Percentiles rank a stretch among this genome's conserved stretches.
Evolutionary conservation across 352 stramenopile genomes (phyloP).

Genomic region (Globisporangium sylvaticum): DNA sequence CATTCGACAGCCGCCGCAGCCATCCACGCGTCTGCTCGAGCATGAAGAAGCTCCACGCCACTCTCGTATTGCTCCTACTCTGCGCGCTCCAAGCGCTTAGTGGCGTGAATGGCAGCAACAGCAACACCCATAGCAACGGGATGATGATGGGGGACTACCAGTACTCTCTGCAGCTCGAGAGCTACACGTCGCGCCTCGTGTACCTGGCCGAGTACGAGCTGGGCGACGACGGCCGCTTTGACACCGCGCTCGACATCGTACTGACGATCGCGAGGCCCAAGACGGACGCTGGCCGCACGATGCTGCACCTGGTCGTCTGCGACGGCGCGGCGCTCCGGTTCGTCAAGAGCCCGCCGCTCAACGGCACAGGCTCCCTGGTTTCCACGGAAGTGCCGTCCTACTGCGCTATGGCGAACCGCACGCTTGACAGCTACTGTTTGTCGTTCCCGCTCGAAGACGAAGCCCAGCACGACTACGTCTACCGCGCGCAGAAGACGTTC

Average conservation of each 20-base stretch:
- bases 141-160: constrained; percentile 26
- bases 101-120: neutral
- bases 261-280: constrained; percentile 29
- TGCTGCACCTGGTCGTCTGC: constrained; percentile 52
- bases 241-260: constrained; percentile 39
- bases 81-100: neutral
- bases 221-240: constrained; percentile 31
- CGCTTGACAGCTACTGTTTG: constrained; percentile 42
- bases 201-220: constrained; percentile 41
- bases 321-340: constrained; percentile 18
- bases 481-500: constrained; percentile 33
- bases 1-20: neutral
- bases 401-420: constrained; percentile 52
- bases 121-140: neutral
- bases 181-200: constrained; percentile 22
- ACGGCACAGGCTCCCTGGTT: neutral
- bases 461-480: constrained; percentile 29
- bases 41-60: neutral
- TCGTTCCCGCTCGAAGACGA: constrained; percentile 46
- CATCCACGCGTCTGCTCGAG: neutral
- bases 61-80: neutral
- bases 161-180: constrained; percentile 39
- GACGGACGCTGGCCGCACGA: constrained; percentile 22
- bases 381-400: constrained; percentile 23
- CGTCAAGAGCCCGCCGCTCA: constrained; percentile 17